These are phyloP conservation scores for Bjerkandera adusta DNA, from an alignment of 1,284 basidiomycete genomes.

Conservation along the genomic window DNA sequence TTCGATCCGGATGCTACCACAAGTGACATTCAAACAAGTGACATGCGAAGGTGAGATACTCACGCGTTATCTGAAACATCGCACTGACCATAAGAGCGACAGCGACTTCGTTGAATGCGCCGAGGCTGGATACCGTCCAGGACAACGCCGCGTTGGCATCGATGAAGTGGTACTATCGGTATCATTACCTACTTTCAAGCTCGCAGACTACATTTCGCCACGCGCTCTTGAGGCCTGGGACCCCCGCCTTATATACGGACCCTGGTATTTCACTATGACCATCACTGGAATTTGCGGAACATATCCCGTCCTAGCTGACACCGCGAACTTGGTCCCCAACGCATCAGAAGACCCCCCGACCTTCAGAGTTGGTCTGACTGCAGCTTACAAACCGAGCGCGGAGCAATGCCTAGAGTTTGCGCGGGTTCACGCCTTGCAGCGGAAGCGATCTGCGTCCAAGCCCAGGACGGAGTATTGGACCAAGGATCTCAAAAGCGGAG, in stretches of 20 bases:
- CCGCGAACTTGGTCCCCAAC: conserved; percentile 27
- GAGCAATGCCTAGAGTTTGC: conserved; percentile 44
- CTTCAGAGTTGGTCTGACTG: conserved; percentile 57
- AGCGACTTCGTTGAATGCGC: conserved; percentile 57
- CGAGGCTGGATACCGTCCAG: conserved; percentile 50
- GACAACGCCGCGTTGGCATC: conserved; percentile 43
- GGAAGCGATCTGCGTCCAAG: conserved; percentile 29
- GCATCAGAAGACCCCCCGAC: too few relatives aligned
- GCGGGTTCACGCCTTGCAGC: conserved; percentile 43
- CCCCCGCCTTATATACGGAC: conserved; percentile 47
- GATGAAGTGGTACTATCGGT: conserved; percentile 51
- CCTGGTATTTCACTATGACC: conserved; percentile 54
- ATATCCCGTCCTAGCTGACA: conserved; percentile 51
- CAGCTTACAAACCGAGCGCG: conserved; percentile 50
- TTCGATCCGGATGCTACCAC: conserved; percentile 4
- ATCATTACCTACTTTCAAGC: conserved; percentile 45
- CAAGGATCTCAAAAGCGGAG: conserved; percentile 10
- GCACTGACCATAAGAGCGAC: too few relatives aligned
- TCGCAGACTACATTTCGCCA: conserved; percentile 47
- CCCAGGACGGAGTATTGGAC: background rate
- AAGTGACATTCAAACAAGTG: conserved; percentile 11
- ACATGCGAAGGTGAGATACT: conserved; percentile 26
- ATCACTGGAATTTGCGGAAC: conserved; percentile 49
- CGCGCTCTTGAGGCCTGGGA: conserved; percentile 64
- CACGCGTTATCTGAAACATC: too few relatives aligned